Conservation (phyloP, 495 filamentous ascomycete genomes). For the Talaromyces ruber region DNA sequence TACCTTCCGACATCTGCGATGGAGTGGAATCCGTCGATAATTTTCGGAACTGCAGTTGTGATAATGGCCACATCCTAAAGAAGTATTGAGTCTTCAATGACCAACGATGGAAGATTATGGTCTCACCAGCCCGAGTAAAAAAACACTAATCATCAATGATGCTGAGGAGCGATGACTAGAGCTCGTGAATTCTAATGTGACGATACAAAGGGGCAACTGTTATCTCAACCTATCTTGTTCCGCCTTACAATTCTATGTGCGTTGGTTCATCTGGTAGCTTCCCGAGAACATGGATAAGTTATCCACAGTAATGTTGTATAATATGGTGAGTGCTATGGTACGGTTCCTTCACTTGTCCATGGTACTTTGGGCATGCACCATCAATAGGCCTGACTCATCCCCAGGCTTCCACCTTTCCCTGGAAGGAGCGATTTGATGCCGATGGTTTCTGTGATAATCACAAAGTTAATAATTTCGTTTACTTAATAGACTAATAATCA, state of each 20-base stretch:
- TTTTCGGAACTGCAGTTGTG: conserved; percentile 15
- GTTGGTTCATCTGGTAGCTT: too few species aligned
- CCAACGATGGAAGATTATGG: not conserved
- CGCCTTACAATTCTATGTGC: too few species aligned
- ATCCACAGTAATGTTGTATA: too few species aligned
- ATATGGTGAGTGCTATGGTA: too few species aligned
- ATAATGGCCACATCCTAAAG: conserved; percentile 3
- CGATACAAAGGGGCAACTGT: not conserved
- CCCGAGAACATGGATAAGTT: too few species aligned
- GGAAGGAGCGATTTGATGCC: not conserved
- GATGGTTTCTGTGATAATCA: not conserved
- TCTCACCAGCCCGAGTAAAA: not conserved
- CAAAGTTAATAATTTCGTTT: not conserved
- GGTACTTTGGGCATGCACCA: not conserved
- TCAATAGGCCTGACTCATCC: not conserved
- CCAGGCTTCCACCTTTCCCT: not conserved
- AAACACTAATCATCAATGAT: not conserved
- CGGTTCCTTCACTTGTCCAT: not conserved
- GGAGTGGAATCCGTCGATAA: conserved; percentile 58
- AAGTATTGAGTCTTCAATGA: not conserved
- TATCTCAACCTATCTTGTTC: not conserved
- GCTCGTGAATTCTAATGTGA: too few species aligned
- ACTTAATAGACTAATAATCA: not conserved
- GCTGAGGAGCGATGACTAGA: not conserved
- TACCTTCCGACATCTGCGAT: conserved; percentile 61